phyloP scores from a whole-genome alignment of 2,329 filamentous ascomycete genomes.

The Botryotinia globosa region DNA sequence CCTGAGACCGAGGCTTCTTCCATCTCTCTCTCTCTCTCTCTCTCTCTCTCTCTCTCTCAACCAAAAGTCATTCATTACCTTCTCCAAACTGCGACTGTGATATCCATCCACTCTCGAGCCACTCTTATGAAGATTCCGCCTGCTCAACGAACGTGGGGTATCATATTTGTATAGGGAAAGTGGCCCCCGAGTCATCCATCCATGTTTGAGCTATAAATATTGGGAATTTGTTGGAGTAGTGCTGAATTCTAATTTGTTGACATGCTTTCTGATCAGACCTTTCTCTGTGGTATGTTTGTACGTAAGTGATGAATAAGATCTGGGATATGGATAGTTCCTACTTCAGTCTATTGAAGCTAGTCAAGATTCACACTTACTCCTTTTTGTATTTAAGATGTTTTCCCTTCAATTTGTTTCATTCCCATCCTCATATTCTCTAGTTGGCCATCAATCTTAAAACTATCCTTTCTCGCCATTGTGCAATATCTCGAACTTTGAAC shows the following conservation, averaged over 20 bases:
- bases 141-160: conserved; percentile 2
- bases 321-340: conserved; percentile 10
- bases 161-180: neutral
- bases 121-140: neutral
- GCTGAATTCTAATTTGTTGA: conserved; percentile 5
- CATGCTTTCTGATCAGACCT: neutral
- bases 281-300: neutral
- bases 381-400: neutral
- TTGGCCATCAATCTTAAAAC: neutral
- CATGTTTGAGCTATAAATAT: neutral
- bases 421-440: neutral
- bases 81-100: neutral
- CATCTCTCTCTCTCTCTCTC: neutral
- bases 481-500: neutral
- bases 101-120: conserved; percentile 4
- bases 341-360: neutral
- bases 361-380: neutral
- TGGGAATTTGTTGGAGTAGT: neutral
- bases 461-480: neutral
- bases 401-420: neutral
- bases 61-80: neutral
- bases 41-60: neutral
- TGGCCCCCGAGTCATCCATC: neutral
- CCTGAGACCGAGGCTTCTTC: neutral
- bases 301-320: neutral